These are phyloP conservation scores for Aspergillus chevalieri DNA, from an alignment of 2,329 filamentous ascomycete species.

Conservation along the genomic window DNA sequence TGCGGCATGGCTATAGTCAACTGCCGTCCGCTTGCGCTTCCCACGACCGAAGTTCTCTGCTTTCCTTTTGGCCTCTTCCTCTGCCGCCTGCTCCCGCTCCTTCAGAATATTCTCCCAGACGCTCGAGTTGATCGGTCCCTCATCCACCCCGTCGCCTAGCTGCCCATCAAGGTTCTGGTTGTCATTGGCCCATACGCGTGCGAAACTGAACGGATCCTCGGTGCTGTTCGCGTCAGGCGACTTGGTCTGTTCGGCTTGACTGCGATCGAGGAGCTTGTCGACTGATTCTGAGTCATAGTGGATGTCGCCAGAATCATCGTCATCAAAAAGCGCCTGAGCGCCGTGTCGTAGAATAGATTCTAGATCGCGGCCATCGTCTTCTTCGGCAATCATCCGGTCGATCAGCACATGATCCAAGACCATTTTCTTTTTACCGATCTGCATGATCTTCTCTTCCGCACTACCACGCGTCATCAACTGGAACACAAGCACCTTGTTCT, in stretches of 20 bases:
- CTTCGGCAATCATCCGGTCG: constrained; percentile 80
- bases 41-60: constrained; percentile 78
- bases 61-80: constrained; percentile 62
- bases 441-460: constrained; percentile 92
- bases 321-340: constrained; percentile 76
- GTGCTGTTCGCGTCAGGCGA: constrained; percentile 58
- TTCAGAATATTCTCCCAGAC: constrained; percentile 89
- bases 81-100: constrained; percentile 71
- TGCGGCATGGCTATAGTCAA: constrained; percentile 21
- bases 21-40: constrained; percentile 61
- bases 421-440: constrained; percentile 93
- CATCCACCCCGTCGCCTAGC: constrained; percentile 47
- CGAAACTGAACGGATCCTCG: constrained; percentile 81
- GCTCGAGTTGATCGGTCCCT: constrained; percentile 53
- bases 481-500: constrained; percentile 91
- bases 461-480: constrained; percentile 85
- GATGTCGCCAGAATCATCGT: constrained; percentile 64
- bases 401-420: constrained; percentile 91
- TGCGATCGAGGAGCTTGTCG: constrained; percentile 86
- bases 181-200: constrained; percentile 87
- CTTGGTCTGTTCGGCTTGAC: constrained; percentile 67
- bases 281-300: constrained; percentile 74
- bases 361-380: constrained; percentile 70
- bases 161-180: constrained; percentile 61
- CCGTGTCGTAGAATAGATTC: constrained; percentile 85